Evolutionary conservation across 1,284 basidiomycete genomes (phyloP), one percentile per base, ranked within the genome.

Genomic region (Pisolithus thermaeus): DNA sequence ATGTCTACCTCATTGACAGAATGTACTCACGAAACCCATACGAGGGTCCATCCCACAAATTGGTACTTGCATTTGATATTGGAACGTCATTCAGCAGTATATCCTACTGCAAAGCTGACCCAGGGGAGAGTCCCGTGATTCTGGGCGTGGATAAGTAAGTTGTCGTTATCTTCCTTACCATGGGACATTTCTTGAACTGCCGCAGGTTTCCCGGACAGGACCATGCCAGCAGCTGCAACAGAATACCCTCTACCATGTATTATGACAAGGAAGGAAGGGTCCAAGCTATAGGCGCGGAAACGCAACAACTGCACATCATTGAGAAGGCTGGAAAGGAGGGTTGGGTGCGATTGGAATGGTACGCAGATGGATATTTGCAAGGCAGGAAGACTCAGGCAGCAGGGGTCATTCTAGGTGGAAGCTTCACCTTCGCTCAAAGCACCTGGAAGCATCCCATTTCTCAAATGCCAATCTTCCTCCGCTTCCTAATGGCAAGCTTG

Each of bases 231-330:
- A 68, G 73, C 0, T 65, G 77, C 42, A 74, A 69, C 5, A 83
- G 81, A 57, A 78, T 82, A 28, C 81, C 80, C 0, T 76, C 78
- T 0, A 66, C 80, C n/a, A 61, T 83, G 40, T 81, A 74, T 53
- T 83, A 83, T 59, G 74, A 76, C 46, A 55, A 54, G 8, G 54
- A 67, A 14, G 79, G 78, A 1, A 54, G 51, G 1, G 67, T 77
- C 2, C 64, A 63, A 23, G 77, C 78, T 1, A 65, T 72, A 2
- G 80, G 80, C 2, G 77, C 79, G 1, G 78, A 81, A 52, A 73
- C 75, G 0, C 56, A 66, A 9, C 61, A 66, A 18, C 70, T 74
- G 12, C 65, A 63, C 4, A 65, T 73, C 23, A 61, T 70, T 28
- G 66, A 73, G 3, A 59, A 66, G 43, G 74, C 74, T 0, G 73